These are phyloP conservation scores for Pseudogymnoascus sp. DNA, from an alignment of 2,329 filamentous ascomycete species.

Conservation along the genomic window DNA sequence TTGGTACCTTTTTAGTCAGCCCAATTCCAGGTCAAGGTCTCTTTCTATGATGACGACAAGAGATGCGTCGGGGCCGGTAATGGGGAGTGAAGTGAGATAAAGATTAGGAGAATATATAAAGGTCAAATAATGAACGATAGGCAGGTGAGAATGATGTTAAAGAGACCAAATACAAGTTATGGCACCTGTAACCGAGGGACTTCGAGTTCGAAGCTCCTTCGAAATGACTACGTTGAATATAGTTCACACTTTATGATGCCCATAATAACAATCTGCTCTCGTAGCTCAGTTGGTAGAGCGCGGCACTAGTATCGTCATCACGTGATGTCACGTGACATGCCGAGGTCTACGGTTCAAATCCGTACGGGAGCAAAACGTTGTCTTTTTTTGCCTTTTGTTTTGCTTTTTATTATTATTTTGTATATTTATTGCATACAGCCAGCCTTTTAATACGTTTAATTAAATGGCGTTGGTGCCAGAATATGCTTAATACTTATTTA, in stretches of 20 bases:
- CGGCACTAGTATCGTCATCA: background rate
- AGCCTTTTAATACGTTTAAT: too few species aligned
- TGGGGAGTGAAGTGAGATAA: background rate
- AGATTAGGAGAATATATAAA: background rate
- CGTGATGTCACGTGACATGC: background rate
- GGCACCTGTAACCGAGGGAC: background rate
- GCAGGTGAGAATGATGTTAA: background rate
- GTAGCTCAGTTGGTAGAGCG: constrained; percentile 16
- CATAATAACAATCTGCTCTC: constrained; percentile 10
- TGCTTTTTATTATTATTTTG: constrained; percentile 13
- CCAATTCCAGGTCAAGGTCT: background rate
- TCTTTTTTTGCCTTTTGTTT: background rate
- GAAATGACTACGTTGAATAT: background rate
- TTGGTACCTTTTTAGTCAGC: background rate
- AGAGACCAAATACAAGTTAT: background rate
- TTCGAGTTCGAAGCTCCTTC: background rate
- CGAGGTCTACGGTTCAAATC: background rate
- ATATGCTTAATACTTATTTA: background rate
- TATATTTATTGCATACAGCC: background rate
- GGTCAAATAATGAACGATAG: background rate
- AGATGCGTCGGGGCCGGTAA: background rate
- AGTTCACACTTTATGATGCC: background rate
- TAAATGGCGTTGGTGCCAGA: background rate
- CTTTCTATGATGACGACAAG: background rate
- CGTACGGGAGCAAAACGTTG: background rate